Conservation (phyloP, 2,329 filamentous ascomycete species). For the Orbilia blumenaviensis region DNA sequence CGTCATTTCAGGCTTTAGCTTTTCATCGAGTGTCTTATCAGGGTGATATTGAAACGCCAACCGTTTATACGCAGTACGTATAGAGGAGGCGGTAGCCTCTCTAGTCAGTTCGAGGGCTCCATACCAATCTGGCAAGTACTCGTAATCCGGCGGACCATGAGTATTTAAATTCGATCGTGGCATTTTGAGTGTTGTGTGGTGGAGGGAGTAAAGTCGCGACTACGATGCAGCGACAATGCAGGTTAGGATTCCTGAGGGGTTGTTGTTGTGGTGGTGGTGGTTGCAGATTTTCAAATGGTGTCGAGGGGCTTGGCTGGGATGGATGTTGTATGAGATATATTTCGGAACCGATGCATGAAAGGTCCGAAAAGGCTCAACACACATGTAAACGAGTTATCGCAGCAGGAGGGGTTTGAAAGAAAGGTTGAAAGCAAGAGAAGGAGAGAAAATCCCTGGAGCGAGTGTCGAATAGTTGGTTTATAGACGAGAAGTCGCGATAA, state of each 20-base stretch:
- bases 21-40: slow-evolving; percentile 84
- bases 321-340: slow-evolving; percentile 50
- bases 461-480: neutral
- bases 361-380: slow-evolving; percentile 45
- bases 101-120: slow-evolving; percentile 76
- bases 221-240: slow-evolving; percentile 2
- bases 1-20: slow-evolving; percentile 78
- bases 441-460: neutral
- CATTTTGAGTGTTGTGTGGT: slow-evolving; percentile 10
- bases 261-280: slow-evolving; percentile 31
- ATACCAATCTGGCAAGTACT: slow-evolving; percentile 73
- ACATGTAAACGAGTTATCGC: slow-evolving; percentile 32
- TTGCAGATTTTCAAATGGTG: slow-evolving; percentile 22
- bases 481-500: slow-evolving; percentile 2
- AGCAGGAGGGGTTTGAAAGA: neutral
- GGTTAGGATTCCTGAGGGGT: slow-evolving; percentile 7
- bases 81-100: slow-evolving; percentile 74
- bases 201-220: neutral
- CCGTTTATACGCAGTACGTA: slow-evolving; percentile 83
- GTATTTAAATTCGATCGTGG: slow-evolving; percentile 41
- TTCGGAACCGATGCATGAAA: slow-evolving; percentile 50
- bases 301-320: slow-evolving; percentile 24
- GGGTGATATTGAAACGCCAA: slow-evolving; percentile 88
- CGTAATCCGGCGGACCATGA: slow-evolving; percentile 34
- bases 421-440: neutral